Base-by-base conservation (phyloP, 257 asterid genomes). In the Echium plantagineum region DNA sequence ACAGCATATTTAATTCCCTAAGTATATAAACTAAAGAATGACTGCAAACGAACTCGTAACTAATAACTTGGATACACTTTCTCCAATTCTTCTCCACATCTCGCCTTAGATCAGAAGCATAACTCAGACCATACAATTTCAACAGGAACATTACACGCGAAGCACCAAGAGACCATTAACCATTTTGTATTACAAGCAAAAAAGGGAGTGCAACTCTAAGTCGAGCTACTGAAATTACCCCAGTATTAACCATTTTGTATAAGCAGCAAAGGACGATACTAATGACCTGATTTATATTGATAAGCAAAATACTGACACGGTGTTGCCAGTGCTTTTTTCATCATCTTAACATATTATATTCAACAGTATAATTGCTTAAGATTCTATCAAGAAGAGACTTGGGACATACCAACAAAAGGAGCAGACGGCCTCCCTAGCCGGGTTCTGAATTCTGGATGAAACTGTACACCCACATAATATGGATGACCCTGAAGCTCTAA, bases 401-500 rank as follows among this genome's bases (percentile, higher is more conserved):
- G 58, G 63, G 30, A 48, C 61, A 12, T 77, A 90, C 97, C 97
- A 67, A 80, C 66, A 69, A 90, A 90, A 54, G 62, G 65, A 63
- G 96, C 87, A 0, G 96, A 90, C 49, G 97, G 96, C 26, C 80
- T 83, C 72, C 94, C 97, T 38, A 94, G 96, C 55, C 97, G 87
- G 7, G 96, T 86, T 77, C 87, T 90, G 66, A 74, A 86, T 80
- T 90, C 97, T 38, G 97, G 97, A 74, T 90, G 97, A 66, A 90
- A 90, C 76, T 90, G 97, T 65, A 79, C 94, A 30, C 97, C 96
- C 67, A 86, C 85, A 61, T 84, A 90, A 70, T 79, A 90, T 16
- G 96, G 96, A 70, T 90, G 96, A 68, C 57, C 76, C 6, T 65
- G 72, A 55, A 84, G 79, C 82, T 90, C 97, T 73, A 86, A 65